phyloP scores from a whole-genome alignment of 1,284 basidiomycete genomes.

The Cutaneotrichosporon spelunceum region DNA sequence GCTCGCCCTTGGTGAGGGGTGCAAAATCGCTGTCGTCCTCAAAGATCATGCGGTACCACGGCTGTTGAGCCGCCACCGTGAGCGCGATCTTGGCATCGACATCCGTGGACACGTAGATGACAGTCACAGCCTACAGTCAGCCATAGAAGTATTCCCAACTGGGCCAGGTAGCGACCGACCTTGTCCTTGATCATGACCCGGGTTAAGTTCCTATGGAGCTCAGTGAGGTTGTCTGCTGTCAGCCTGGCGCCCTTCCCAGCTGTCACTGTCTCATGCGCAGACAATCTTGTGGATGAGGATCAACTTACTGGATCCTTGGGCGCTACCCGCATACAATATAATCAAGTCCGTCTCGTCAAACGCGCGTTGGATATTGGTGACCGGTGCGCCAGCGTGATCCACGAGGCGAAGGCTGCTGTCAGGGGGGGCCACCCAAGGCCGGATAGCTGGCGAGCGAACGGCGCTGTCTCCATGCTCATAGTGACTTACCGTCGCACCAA shows the following conservation, averaged over 20 bases:
- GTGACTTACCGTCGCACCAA: slow-evolving; percentile 43
- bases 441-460: not conserved
- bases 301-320: slow-evolving; percentile 41
- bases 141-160: not conserved
- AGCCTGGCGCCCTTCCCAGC: not conserved
- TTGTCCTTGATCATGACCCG: slow-evolving; percentile 16
- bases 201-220: no score
- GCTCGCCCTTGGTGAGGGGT: slow-evolving; percentile 33
- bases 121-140: slow-evolving; percentile 29
- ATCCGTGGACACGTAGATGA: slow-evolving; percentile 51
- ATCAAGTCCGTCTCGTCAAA: slow-evolving; percentile 47
- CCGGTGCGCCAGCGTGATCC: slow-evolving; percentile 40
- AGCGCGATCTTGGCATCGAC: slow-evolving; percentile 32
- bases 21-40: slow-evolving; percentile 53
- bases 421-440: not conserved
- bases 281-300: not conserved
- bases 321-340: slow-evolving; percentile 49
- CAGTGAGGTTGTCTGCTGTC: slow-evolving; percentile 19
- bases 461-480: not conserved
- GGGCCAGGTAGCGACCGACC: slow-evolving; percentile 7
- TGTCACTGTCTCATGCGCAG: not conserved
- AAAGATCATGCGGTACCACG: slow-evolving; percentile 50
- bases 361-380: slow-evolving; percentile 40
- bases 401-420: slow-evolving; percentile 44
- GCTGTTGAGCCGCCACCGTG: slow-evolving; percentile 38